A percentile compares a stretch with the other conserved stretches of the same genome.
phyloP scores from a whole-genome alignment of 1,139 yeast genomes.

The Saccharomyces uvarum region DNA sequence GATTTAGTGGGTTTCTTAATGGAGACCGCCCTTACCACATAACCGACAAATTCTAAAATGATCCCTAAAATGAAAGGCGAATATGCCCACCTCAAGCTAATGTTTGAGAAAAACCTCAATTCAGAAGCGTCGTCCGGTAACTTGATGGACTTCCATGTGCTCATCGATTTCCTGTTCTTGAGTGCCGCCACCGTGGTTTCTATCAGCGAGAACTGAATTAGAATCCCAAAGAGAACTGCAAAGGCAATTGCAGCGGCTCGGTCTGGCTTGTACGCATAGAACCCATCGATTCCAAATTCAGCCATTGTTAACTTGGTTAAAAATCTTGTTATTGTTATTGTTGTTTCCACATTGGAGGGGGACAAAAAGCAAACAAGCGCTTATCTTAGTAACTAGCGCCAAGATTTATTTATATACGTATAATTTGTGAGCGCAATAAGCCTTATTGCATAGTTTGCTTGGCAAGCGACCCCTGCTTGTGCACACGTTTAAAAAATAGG shows the following conservation, averaged over 20 bases:
- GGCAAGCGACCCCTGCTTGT: no score
- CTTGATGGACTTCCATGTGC: background rate
- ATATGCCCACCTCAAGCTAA: slow-evolving; percentile 6
- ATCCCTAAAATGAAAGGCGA: slow-evolving; percentile 31
- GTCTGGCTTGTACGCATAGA: slow-evolving; percentile 6
- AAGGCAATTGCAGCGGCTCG: background rate
- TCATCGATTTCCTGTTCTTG: background rate
- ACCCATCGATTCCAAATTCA: background rate
- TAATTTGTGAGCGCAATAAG: no score
- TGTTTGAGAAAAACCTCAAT: background rate
- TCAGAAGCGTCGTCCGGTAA: background rate
- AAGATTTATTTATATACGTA: no score
- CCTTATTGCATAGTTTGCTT: no score
- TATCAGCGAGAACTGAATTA: background rate
- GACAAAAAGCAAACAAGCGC: no score
- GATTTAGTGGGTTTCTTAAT: slow-evolving; percentile 20
- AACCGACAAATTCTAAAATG: slow-evolving; percentile 33
- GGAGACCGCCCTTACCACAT: slow-evolving; percentile 32
- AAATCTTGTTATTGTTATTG: background rate
- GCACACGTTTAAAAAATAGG: no score
- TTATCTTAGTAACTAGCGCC: no score
- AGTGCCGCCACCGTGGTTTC: background rate
- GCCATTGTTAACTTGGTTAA: background rate
- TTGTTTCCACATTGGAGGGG: no score
- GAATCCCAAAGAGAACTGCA: background rate